These are phyloP conservation scores for Leucosporidium yakuticum DNA, from an alignment of 768 basidiomycete genomes.

Conservation along the genomic window DNA sequence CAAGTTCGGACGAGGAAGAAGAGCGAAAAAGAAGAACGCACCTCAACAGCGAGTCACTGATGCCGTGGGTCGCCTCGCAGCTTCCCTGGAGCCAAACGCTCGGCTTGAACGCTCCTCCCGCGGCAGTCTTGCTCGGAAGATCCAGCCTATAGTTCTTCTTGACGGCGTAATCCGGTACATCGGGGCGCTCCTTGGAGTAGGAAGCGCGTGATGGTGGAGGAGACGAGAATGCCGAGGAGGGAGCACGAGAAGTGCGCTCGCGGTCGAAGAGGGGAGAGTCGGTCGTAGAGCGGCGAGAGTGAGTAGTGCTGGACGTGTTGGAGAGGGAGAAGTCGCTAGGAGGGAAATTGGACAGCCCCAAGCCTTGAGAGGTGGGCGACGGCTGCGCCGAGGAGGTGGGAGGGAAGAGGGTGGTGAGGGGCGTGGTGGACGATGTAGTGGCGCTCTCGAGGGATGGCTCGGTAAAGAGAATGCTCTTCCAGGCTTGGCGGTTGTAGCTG, in stretches of 20 bases:
- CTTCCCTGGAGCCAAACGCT: slow-evolving; percentile 47
- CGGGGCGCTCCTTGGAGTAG: slow-evolving; percentile 32
- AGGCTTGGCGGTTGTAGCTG: slow-evolving; percentile 50
- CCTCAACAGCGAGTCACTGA: slow-evolving; percentile 50
- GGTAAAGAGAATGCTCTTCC: slow-evolving; percentile 43
- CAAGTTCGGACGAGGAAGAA: slow-evolving; percentile 39
- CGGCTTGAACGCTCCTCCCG: slow-evolving; percentile 18
- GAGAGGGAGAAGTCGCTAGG: slow-evolving; percentile 2
- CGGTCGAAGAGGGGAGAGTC: slow-evolving; percentile 1
- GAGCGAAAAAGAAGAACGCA: slow-evolving; percentile 39
- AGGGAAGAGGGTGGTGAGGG: slow-evolving; percentile 12
- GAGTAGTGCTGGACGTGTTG: slow-evolving; percentile 7
- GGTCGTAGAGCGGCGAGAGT: slow-evolving; percentile 19
- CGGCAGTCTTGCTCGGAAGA: slow-evolving; percentile 17
- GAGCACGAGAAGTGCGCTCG: neutral
- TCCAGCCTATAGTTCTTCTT: slow-evolving; percentile 49
- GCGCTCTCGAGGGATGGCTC: slow-evolving; percentile 46
- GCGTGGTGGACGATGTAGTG: slow-evolving; percentile 18
- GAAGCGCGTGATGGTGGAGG: slow-evolving; percentile 19
- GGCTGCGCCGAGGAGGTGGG: neutral
- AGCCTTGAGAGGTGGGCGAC: neutral
- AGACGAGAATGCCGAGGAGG: slow-evolving; percentile 30
- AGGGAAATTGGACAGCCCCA: neutral
- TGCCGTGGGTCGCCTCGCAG: slow-evolving; percentile 46
- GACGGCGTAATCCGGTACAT: slow-evolving; percentile 43